phyloP scores from a whole-genome alignment of 2,329 filamentous ascomycete genomes.

The Raffaelea ambrosiae region DNA sequence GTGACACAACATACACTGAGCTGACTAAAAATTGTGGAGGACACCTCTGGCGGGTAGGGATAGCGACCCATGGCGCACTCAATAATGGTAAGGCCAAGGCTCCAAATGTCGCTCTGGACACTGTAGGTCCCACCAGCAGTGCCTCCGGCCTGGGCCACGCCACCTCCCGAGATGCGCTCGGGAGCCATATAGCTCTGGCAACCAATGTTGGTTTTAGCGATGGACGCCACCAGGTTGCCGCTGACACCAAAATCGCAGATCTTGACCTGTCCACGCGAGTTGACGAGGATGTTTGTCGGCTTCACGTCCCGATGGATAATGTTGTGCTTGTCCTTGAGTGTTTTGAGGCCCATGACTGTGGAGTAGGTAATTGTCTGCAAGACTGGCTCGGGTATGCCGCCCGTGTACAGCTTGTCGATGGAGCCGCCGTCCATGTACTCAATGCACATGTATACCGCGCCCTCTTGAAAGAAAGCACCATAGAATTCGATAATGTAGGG shows the following conservation, averaged over 20 bases:
- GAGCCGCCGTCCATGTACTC: conserved; percentile 99
- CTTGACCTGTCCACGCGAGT: conserved; percentile 84
- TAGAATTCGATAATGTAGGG: conserved; percentile 99
- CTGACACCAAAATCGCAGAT: conserved; percentile 98
- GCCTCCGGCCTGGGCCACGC: conserved; percentile 61
- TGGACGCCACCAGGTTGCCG: conserved; percentile 92
- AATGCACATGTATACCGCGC: conserved; percentile 97
- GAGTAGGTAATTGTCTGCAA: conserved; percentile 84
- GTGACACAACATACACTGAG: conserved; percentile 64
- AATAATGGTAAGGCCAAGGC: conserved; percentile 84
- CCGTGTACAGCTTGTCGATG: conserved; percentile 89
- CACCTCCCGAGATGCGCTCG: conserved; percentile 84
- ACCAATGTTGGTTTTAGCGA: conserved; percentile 97
- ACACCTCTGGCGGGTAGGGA: conserved; percentile 94
- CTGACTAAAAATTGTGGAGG: conserved; percentile 97
- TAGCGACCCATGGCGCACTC: conserved; percentile 93
- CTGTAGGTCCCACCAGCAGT: conserved; percentile 81
- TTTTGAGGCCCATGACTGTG: conserved; percentile 85
- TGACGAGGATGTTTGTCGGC: conserved; percentile 95
- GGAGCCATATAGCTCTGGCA: conserved; percentile 99
- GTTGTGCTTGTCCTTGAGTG: conserved; percentile 94
- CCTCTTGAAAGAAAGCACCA: conserved; percentile 97
- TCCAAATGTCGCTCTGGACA: conserved; percentile 98
- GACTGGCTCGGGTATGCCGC: conserved; percentile 82
- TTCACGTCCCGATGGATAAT: conserved; percentile 99